phyloP scores from a whole-genome alignment of 108 stramenopile species.

The Cylindrotheca fusiformis region DNA sequence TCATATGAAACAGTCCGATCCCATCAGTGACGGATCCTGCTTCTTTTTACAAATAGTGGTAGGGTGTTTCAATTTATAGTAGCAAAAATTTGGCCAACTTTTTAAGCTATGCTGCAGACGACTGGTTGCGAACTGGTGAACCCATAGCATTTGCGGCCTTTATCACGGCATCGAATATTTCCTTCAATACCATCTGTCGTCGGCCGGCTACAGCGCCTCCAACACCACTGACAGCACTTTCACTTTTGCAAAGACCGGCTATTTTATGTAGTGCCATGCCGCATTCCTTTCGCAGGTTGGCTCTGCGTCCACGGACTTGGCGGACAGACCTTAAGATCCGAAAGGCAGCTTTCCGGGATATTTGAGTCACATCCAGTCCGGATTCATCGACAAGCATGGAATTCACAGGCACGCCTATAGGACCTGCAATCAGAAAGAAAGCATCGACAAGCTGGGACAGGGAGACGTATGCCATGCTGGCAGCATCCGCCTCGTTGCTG shows the following conservation, averaged over 20 bases:
- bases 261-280: slow-evolving; percentile 51
- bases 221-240: slow-evolving; percentile 44
- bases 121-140: neutral
- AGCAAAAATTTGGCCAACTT: neutral
- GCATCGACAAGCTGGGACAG: slow-evolving; percentile 53
- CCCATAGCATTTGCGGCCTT: slow-evolving; percentile 40
- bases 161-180: slow-evolving; percentile 49
- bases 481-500: slow-evolving; percentile 39
- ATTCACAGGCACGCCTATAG: slow-evolving; percentile 75
- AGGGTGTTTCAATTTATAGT: too few species aligned
- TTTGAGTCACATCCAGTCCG: slow-evolving; percentile 52
- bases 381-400: slow-evolving; percentile 44
- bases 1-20: neutral
- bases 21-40: neutral
- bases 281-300: slow-evolving; percentile 37
- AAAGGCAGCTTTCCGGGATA: slow-evolving; percentile 56
- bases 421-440: slow-evolving; percentile 65
- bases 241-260: slow-evolving; percentile 58
- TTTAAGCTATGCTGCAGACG: neutral
- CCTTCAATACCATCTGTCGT: slow-evolving; percentile 61
- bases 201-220: slow-evolving; percentile 46
- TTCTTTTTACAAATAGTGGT: neutral
- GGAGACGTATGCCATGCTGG: slow-evolving; percentile 37
- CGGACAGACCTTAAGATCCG: slow-evolving; percentile 51
- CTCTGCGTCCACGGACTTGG: slow-evolving; percentile 31